phyloP scores from a whole-genome alignment of 768 basidiomycete species.

The Mrakia hoshinonis region DNA sequence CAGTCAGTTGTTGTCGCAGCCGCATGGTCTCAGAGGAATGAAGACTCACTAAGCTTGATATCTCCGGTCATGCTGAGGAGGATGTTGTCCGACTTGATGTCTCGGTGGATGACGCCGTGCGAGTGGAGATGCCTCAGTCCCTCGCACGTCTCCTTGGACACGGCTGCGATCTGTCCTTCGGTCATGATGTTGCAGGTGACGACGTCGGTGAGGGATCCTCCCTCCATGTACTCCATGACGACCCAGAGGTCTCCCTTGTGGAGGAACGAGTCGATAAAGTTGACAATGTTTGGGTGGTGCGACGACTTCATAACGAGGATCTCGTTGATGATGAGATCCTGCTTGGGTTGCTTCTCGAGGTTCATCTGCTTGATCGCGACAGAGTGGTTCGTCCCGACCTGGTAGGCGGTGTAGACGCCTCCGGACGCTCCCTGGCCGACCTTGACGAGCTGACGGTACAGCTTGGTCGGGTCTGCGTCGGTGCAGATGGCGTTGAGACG shows the following conservation, averaged over 20 bases:
- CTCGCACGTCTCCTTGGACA: conserved; percentile 82
- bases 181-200: conserved; percentile 94
- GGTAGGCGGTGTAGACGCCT: conserved; percentile 96
- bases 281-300: conserved; percentile 97
- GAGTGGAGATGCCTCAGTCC: conserved; percentile 89
- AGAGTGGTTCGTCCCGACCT: conserved; percentile 83
- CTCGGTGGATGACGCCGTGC: conserved; percentile 95
- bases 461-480: conserved; percentile 87
- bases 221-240: conserved; percentile 99
- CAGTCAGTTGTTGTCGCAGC: conserved; percentile 25
- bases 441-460: conserved; percentile 88
- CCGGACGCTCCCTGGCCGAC: conserved; percentile 98
- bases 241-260: conserved; percentile 99
- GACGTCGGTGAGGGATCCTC: conserved; percentile 79
- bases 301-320: conserved; percentile 97
- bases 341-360: conserved; percentile 98
- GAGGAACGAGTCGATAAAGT: conserved; percentile 97
- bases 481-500: conserved; percentile 90
- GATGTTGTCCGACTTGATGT: conserved; percentile 98
- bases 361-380: conserved; percentile 99
- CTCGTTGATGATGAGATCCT: conserved; percentile 99
- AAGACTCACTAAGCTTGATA: conserved; percentile 86
- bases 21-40: background rate
- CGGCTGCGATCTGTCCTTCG: conserved; percentile 96
- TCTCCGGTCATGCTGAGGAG: conserved; percentile 84